A percentile compares a stretch with the other conserved stretches of the same genome.
Evolutionary conservation across 345 rosid genomes (phyloP).

Genomic region (Bretschneidera sinensis): DNA sequence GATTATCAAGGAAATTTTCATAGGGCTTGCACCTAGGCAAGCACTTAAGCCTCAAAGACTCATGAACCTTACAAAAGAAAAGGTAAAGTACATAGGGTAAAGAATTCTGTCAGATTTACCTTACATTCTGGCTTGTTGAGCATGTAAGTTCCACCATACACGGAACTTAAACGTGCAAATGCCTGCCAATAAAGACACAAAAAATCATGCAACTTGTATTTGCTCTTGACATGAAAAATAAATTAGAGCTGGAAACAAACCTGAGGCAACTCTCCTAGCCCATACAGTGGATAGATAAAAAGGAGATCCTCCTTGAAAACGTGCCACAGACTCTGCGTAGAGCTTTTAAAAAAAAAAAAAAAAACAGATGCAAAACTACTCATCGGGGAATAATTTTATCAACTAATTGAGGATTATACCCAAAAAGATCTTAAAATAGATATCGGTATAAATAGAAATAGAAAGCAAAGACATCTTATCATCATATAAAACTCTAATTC

Average conservation of each 20-base stretch:
- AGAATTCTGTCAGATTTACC: slow-evolving; percentile 42
- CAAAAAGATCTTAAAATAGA: too few relatives aligned
- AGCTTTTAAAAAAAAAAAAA: slow-evolving; percentile 42
- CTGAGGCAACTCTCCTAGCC: slow-evolving; percentile 93
- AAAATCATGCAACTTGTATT: slow-evolving; percentile 9
- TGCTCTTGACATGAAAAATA: background rate
- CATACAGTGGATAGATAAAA: slow-evolving; percentile 85
- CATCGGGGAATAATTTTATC: too few relatives aligned
- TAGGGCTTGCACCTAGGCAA: background rate
- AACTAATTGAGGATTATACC: too few relatives aligned
- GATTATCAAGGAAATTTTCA: background rate
- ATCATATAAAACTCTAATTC: too few relatives aligned
- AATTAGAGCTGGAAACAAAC: slow-evolving; percentile 26
- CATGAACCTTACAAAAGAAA: background rate
- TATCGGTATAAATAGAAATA: too few relatives aligned
- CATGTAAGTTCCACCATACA: slow-evolving; percentile 96
- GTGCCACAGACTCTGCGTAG: slow-evolving; percentile 85
- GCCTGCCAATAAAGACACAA: slow-evolving; percentile 41
- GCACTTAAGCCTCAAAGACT: background rate
- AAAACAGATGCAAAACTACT: background rate
- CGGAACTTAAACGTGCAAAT: slow-evolving; percentile 91
- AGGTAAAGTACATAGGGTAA: background rate
- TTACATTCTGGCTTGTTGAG: slow-evolving; percentile 93
- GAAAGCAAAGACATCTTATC: too few relatives aligned
- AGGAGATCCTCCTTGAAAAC: slow-evolving; percentile 94